A percentile compares a stretch with the other conserved stretches of the same genome.
These are phyloP conservation scores for Suillus placidus DNA, from an alignment of 768 basidiomycete species.

Conservation along the genomic window DNA sequence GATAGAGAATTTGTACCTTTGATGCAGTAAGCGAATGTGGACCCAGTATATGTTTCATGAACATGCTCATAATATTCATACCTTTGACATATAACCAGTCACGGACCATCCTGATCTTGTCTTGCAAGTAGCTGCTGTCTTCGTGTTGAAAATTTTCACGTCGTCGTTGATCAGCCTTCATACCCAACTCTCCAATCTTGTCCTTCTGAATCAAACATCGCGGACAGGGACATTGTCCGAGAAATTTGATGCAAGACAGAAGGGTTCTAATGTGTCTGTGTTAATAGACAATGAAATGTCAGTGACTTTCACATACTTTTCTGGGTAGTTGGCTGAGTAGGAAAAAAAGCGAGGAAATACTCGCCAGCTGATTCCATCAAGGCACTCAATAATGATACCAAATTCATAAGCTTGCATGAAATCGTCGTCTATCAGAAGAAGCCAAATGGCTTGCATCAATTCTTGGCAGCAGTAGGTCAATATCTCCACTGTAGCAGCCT, in stretches of 20 bases:
- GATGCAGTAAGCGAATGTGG: constrained; percentile 1
- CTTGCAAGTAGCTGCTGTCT: too few relatives aligned
- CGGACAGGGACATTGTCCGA: constrained; percentile 24
- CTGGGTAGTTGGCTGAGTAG: constrained; percentile 33
- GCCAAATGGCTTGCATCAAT: constrained; percentile 30
- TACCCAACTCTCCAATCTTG: constrained; percentile 18
- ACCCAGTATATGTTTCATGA: not conserved
- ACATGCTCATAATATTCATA: not conserved
- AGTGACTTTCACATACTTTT: constrained; percentile 32
- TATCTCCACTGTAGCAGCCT: not conserved
- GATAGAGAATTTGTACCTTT: too few relatives aligned
- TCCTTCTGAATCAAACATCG: constrained; percentile 16
- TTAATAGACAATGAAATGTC: constrained; percentile 9
- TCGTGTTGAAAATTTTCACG: too few relatives aligned
- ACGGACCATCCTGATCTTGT: constrained; percentile 6
- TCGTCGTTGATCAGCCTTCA: too few relatives aligned
- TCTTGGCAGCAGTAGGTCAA: constrained; percentile 23
- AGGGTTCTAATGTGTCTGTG: constrained; percentile 17
- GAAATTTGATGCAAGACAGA: constrained; percentile 22
- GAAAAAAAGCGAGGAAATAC: constrained; percentile 27
- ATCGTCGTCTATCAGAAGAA: constrained; percentile 23
- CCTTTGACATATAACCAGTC: constrained; percentile 12
- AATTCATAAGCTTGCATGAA: constrained; percentile 27
- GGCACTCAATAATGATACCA: constrained; percentile 23
- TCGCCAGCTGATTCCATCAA: constrained; percentile 17